Conservation (phyloP, 2,329 filamentous ascomycete species). For the Seiridium cupressi region DNA sequence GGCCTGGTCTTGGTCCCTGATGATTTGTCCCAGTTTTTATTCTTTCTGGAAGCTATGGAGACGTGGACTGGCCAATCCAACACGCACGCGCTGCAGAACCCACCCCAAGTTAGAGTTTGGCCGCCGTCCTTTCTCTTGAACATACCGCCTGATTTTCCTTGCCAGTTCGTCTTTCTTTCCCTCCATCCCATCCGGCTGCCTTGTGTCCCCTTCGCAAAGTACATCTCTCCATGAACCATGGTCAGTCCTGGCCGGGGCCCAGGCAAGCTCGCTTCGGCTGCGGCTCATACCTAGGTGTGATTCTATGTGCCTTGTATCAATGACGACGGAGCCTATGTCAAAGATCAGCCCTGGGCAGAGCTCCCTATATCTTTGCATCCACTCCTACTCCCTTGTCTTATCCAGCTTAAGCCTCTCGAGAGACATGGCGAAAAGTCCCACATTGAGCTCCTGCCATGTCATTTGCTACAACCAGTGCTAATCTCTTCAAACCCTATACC, state of each 20-base stretch:
- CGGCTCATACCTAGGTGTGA: background rate
- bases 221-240: too few species aligned
- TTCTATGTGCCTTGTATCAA: background rate
- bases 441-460: background rate
- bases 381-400: background rate
- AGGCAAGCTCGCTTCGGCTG: background rate
- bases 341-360: background rate
- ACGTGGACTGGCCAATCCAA: background rate
- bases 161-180: background rate
- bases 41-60: conserved; percentile 1
- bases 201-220: background rate
- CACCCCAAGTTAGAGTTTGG: background rate
- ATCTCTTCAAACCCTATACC: background rate
- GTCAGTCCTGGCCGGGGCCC: too few species aligned
- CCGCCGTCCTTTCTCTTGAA: background rate
- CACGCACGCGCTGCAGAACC: background rate
- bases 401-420: background rate
- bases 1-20: too few species aligned
- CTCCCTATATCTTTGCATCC: background rate
- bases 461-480: background rate
- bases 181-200: background rate
- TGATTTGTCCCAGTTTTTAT: background rate
- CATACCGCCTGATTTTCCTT: background rate
- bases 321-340: background rate
- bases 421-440: background rate